phyloP scores from a whole-genome alignment of 2,329 filamentous ascomycete species.

The Curvularia hawaiiensis region DNA sequence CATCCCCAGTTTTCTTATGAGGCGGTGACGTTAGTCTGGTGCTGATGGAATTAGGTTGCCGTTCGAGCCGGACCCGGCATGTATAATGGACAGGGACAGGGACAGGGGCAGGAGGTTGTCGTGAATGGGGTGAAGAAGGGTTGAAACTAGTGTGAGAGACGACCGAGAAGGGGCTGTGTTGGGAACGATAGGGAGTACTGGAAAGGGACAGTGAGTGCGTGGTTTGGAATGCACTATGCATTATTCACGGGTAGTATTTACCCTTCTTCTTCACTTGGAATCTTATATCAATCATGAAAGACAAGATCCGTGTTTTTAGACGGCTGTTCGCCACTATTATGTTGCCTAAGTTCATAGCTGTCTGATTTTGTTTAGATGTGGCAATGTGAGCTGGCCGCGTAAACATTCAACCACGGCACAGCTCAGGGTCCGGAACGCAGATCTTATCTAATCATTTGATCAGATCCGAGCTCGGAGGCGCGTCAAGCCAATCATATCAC shows the following conservation, averaged over 20 bases:
- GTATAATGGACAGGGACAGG: conserved; percentile 4
- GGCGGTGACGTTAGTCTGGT: too few relatives aligned
- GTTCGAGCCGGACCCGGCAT: conserved; percentile 13
- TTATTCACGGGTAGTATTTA: background rate
- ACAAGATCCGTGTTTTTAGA: background rate
- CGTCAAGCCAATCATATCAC: conserved; percentile 5
- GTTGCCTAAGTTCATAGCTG: background rate
- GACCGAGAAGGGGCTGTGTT: too few relatives aligned
- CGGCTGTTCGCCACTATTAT: background rate
- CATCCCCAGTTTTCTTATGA: too few relatives aligned
- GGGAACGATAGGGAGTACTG: background rate
- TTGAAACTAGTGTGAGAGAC: background rate
- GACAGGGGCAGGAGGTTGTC: background rate
- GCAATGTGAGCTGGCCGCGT: background rate
- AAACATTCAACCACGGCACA: background rate
- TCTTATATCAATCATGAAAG: background rate
- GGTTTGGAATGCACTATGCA: background rate
- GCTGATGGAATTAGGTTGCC: conserved; percentile 18
- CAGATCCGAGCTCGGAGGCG: conserved; percentile 19
- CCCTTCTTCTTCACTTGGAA: background rate
- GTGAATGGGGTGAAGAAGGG: conserved; percentile 21
- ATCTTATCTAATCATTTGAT: conserved; percentile 27
- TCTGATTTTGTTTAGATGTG: background rate
- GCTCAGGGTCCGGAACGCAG: background rate
- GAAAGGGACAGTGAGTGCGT: background rate